phyloP scores from a whole-genome alignment of 23 red algal genomes.

The Cyanidiococcus yangmingshanensis region DNA sequence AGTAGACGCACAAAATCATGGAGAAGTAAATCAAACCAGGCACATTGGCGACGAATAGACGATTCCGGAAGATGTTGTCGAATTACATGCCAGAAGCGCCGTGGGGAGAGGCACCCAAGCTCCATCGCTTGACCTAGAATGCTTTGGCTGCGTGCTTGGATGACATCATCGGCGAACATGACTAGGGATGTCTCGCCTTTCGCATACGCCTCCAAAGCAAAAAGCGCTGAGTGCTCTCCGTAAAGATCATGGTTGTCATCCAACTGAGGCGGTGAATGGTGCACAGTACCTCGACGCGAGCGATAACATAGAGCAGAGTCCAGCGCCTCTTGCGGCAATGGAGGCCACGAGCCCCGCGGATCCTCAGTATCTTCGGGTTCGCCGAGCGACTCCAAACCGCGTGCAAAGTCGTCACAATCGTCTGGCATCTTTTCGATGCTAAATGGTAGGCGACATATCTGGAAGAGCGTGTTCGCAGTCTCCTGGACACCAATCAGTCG shows the following conservation, averaged over 20 bases:
- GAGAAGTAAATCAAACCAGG: not conserved
- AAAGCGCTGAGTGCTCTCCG: not conserved
- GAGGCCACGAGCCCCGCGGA: not conserved
- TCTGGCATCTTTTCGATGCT: not conserved
- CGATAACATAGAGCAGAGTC: not conserved
- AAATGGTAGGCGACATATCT: not conserved
- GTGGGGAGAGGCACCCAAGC: slow-evolving; percentile 3
- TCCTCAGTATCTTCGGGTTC: not conserved
- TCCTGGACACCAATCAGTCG: not conserved
- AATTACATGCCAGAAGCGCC: slow-evolving; percentile 5
- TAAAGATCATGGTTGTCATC: not conserved
- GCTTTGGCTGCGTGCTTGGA: not conserved
- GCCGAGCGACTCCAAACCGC: not conserved
- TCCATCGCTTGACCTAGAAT: not conserved
- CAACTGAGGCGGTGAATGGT: not conserved
- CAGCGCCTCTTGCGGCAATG: not conserved
- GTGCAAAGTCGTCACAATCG: slow-evolving; percentile 8
- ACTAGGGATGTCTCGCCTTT: not conserved
- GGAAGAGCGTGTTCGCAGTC: not conserved
- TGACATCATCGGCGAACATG: not conserved
- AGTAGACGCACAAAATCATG: not conserved
- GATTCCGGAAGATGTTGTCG: not conserved
- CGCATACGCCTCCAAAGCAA: not conserved
- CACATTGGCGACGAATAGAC: slow-evolving; percentile 6
- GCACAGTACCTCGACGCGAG: not conserved